Evolutionary conservation across 805 yeast species (phyloP), one percentile per base, ranked within the genome.

Genomic region (Wickerhamomyces hampshirensis): DNA sequence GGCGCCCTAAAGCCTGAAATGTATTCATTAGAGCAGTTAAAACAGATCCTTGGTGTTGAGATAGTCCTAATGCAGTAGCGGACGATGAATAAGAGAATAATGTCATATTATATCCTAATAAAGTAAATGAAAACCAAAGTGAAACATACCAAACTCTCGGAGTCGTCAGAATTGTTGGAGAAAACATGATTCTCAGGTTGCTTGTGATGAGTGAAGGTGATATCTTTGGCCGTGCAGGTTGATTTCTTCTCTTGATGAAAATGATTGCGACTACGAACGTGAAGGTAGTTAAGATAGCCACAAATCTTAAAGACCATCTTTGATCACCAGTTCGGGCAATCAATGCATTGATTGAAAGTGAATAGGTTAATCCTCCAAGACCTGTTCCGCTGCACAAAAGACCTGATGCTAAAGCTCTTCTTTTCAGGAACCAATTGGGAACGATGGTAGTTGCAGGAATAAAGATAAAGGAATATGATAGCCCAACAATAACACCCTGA

Each of bases 351-450:
- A 62, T 58, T 0, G 73, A 60, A 27, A 71, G 50, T 8, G 73
- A 61, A 42, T 58, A 66, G 5, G 61, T 50, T 2, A 71, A 59
- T 38, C 78, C 80, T 23, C 78, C 75, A 6, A 71, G 52, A 34
- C 79, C 79, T 1, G 77, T 71, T 5, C 80, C 80, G 9, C 68
- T 48, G 14, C 68, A 50, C 6, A 68, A 62, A 14, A 68, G 46
- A 7, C 79, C 78, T 42, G 66, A 56, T 1, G 77, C 74, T 13
- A 69, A 53, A 3, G 77, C 78, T 45, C 88, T 65, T 40, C 62
- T 77, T 43, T 73, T 78, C 28, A 73, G 56, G 55, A 83, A 83
- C 81, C 84, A 82, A 37, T 77, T 84, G 0, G 88, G 87, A 18
- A 83, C 47, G 9, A 81, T 56, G 3, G 76, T 67, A 14, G 77